Conservation (phyloP, 2,329 filamentous ascomycete species). For the Alternaria burnsii region DNA sequence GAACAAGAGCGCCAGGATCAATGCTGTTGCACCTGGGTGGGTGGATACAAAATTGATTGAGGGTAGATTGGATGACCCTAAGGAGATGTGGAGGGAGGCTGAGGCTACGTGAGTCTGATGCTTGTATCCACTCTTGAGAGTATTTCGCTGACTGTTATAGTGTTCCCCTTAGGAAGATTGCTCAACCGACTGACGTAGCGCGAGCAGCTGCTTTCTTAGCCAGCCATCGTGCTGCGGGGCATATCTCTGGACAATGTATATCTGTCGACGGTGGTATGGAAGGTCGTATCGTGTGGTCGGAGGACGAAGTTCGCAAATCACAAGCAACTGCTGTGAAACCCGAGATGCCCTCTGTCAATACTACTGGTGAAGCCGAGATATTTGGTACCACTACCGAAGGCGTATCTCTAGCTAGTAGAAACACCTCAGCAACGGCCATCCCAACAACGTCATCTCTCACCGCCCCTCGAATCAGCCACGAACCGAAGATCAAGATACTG, state of each 20-base stretch:
- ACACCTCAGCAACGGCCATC: background rate
- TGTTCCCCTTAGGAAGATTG: slow-evolving; percentile 58
- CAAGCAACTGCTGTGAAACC: slow-evolving; percentile 8
- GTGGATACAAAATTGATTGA: slow-evolving; percentile 59
- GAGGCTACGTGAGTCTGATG: slow-evolving; percentile 54
- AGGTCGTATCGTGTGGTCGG: slow-evolving; percentile 59
- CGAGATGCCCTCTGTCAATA: background rate
- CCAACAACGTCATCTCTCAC: background rate
- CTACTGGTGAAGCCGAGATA: slow-evolving; percentile 9
- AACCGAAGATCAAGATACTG: slow-evolving; percentile 51
- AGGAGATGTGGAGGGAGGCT: slow-evolving; percentile 60
- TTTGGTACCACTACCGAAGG: slow-evolving; percentile 23
- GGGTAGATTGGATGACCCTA: slow-evolving; percentile 59
- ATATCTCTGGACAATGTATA: slow-evolving; percentile 64
- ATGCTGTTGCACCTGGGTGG: slow-evolving; percentile 61
- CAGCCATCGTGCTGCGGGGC: slow-evolving; percentile 61
- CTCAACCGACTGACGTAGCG: slow-evolving; percentile 60
- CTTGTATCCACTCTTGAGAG: background rate
- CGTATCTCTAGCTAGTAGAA: slow-evolving; percentile 12
- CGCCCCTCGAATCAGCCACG: slow-evolving; percentile 1
- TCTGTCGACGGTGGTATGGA: slow-evolving; percentile 63
- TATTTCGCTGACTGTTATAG: slow-evolving; percentile 17
- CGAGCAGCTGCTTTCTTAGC: slow-evolving; percentile 60
- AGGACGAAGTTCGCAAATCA: slow-evolving; percentile 49
- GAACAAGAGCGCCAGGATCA: slow-evolving; percentile 61